phyloP scores from a whole-genome alignment of 306 rosid species.

The Astragalus membranaceus region DNA sequence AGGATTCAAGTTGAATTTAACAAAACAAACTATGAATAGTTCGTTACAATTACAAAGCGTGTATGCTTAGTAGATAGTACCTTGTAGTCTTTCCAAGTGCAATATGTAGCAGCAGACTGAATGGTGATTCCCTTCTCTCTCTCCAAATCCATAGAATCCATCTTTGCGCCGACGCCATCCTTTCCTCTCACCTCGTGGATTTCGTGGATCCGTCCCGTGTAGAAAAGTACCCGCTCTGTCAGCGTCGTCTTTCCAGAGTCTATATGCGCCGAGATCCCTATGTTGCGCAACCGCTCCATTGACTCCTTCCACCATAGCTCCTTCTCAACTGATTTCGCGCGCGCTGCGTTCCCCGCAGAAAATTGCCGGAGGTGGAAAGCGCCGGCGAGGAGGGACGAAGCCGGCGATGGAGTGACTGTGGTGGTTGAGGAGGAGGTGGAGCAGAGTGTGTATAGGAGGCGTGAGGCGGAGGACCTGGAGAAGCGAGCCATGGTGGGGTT shows the following conservation, averaged over 20 bases:
- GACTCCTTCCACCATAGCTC: slow-evolving; percentile 94
- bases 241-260: slow-evolving; percentile 99
- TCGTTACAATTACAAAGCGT: not conserved
- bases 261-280: slow-evolving; percentile 97
- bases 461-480: slow-evolving; percentile 25
- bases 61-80: not conserved
- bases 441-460: slow-evolving; percentile 37
- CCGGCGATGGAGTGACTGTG: slow-evolving; percentile 23
- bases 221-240: slow-evolving; percentile 76
- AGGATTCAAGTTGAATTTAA: not conserved
- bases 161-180: slow-evolving; percentile 96
- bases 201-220: slow-evolving; percentile 92
- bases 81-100: slow-evolving; percentile 75
- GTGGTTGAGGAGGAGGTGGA: slow-evolving; percentile 34
- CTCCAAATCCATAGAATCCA: slow-evolving; percentile 99
- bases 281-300: slow-evolving; percentile 69
- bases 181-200: slow-evolving; percentile 92
- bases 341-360: slow-evolving; percentile 60
- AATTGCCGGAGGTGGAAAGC: slow-evolving; percentile 50
- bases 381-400: slow-evolving; percentile 24
- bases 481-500: slow-evolving; percentile 28
- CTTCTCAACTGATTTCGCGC: slow-evolving; percentile 51
- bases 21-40: not conserved
- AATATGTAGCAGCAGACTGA: slow-evolving; percentile 91
- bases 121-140: slow-evolving; percentile 92